Conservation (phyloP, 257 asterid genomes). For the Capsicum rhomboideum region DNA sequence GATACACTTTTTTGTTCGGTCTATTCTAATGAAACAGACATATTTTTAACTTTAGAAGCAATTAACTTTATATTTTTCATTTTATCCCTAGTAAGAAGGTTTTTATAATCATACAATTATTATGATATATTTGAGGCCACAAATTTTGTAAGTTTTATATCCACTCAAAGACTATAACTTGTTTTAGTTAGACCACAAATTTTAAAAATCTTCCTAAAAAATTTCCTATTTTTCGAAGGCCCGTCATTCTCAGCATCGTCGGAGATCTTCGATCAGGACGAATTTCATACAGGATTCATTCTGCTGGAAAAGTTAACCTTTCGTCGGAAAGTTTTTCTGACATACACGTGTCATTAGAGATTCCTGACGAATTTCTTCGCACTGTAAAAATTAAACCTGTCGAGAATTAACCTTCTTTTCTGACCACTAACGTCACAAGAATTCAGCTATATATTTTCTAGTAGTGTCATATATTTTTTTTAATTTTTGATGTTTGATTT, state of each 20-base stretch:
- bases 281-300: no score
- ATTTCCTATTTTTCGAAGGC: background rate
- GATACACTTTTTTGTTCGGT: no score
- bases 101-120: background rate
- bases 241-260: background rate
- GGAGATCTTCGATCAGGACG: no score
- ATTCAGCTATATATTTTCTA: background rate
- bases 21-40: no score
- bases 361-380: no score
- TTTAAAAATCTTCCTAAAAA: background rate
- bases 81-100: no score
- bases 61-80: background rate
- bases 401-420: background rate
- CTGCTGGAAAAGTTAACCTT: no score
- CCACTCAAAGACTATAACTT: background rate
- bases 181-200: background rate
- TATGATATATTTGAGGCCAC: background rate
- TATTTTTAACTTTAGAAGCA: background rate
- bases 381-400: background rate
- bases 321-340: no score
- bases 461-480: no score
- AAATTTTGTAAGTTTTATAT: no score
- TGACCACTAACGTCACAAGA: rapidly evolving
- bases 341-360: background rate
- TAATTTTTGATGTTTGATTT: background rate